Evolutionary conservation across 2,329 filamentous ascomycete species (phyloP).

Genomic region (Cladophialophora bantiana): DNA sequence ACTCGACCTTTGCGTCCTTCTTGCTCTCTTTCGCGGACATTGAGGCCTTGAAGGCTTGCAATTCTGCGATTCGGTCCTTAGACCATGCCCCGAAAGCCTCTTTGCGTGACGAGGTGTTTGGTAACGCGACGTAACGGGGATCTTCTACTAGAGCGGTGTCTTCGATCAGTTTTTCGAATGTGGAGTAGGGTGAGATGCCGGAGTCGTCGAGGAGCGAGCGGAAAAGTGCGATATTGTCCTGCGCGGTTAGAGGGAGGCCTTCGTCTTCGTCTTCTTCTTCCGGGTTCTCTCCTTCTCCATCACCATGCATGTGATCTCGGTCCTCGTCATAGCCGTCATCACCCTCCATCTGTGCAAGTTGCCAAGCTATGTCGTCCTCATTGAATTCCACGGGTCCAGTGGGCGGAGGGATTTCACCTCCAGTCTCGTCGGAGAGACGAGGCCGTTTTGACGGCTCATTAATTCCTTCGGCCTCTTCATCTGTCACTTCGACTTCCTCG

Average conservation of each 20-base stretch:
- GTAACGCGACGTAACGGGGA: conserved; percentile 80
- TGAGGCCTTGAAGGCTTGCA: conserved; percentile 72
- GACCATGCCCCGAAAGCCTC: conserved; percentile 88
- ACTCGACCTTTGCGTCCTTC: conserved; percentile 78
- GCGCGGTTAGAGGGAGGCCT: conserved; percentile 72
- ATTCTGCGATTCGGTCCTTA: conserved; percentile 73
- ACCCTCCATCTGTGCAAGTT: conserved; percentile 86
- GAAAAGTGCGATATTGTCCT: conserved; percentile 80
- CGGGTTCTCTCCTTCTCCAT: conserved; percentile 72
- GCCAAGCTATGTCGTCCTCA: conserved; percentile 92
- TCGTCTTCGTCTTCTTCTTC: conserved; percentile 72
- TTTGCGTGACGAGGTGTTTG: conserved; percentile 79
- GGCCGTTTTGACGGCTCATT: conserved; percentile 58
- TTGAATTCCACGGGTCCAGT: conserved; percentile 75
- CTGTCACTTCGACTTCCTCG: conserved; percentile 77
- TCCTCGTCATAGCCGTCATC: conserved; percentile 74
- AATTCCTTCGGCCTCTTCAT: conserved; percentile 60
- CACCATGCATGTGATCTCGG: conserved; percentile 38
- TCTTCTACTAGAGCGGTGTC: conserved; percentile 84
- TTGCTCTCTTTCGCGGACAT: conserved; percentile 53
- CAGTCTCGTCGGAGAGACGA: conserved; percentile 58
- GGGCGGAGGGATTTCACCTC: conserved; percentile 48
- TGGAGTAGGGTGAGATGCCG: conserved; percentile 81
- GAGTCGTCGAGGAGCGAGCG: conserved; percentile 85
- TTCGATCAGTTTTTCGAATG: conserved; percentile 90